Evolutionary conservation across 1,139 yeast genomes (phyloP), one percentile per base, ranked within the genome.

Genomic region (Nakaseomyces sp.): DNA sequence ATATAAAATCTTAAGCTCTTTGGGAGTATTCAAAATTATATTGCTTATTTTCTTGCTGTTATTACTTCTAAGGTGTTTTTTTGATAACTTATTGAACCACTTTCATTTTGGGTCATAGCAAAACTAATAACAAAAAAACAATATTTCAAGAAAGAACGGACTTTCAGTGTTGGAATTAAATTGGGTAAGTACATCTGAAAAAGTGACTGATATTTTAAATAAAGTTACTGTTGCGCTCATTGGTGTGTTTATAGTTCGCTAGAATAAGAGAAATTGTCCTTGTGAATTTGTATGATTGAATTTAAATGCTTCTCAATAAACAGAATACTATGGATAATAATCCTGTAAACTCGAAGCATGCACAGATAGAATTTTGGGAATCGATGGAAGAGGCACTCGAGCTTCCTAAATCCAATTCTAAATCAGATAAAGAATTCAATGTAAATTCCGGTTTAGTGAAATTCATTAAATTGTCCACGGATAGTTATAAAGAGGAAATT

Each of bases 381-480:
- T 48, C 52, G 35, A 43, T 61, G 45, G 63, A 63, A 4, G 12
- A 32, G 22, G 15, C 24, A 5, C 24, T 32, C 18, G 13, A 18
- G 8, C 36, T 32, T 9, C 36, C 36, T 18, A 32, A 32, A 32
- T 32, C 36, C 2, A 22, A 32, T 17, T 32, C 36, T 13, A 32
- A 32, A 13, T 17, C 36, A 25, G 46, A 53, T 2, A 47, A 47
- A 12, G 53, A 59, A 29, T 42, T 50, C 10, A 45, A 46, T 2
- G 53, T 54, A 1, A 67, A 67, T 50, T 43, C 61, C 4, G 51
- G 50, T 4, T 54, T 67, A 31, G 69, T 66, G 3, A 52, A 56
- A 2, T 67, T 58, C 46, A 36, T 66, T 25, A 65, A 66, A 43
- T 43, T 52, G 2, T 60, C 65, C 2, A 54, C 68, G 3, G 67